These are phyloP conservation scores for Colletotrichum karsti DNA, from an alignment of 2,329 filamentous ascomycete species.

Conservation along the genomic window DNA sequence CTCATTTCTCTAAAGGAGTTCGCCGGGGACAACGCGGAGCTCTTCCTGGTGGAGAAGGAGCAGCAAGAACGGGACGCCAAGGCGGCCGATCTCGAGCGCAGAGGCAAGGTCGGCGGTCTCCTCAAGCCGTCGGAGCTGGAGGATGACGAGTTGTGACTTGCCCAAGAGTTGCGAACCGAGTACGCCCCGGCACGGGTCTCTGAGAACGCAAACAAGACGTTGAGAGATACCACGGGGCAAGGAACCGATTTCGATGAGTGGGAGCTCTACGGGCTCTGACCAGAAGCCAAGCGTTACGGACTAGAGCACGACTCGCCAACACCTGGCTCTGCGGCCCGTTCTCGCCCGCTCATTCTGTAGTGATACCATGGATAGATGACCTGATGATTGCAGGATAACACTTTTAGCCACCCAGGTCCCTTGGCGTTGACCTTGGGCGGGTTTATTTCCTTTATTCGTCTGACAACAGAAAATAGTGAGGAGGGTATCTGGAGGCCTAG, in stretches of 20 bases:
- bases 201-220: slow-evolving; percentile 33
- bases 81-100: slow-evolving; percentile 87
- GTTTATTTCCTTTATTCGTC: slow-evolving; percentile 27
- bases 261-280: slow-evolving; percentile 70
- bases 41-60: slow-evolving; percentile 94
- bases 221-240: slow-evolving; percentile 36
- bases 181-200: slow-evolving; percentile 52
- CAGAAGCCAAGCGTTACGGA: slow-evolving; percentile 28
- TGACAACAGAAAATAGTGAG: slow-evolving; percentile 26
- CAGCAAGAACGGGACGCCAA: slow-evolving; percentile 87
- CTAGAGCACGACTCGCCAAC: slow-evolving; percentile 26
- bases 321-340: slow-evolving; percentile 28
- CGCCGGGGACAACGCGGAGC: slow-evolving; percentile 90
- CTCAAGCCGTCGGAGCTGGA: slow-evolving; percentile 98
- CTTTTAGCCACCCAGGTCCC: slow-evolving; percentile 18
- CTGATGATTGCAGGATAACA: slow-evolving; percentile 30
- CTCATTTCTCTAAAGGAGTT: slow-evolving; percentile 98
- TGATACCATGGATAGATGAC: slow-evolving; percentile 31
- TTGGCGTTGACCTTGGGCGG: slow-evolving; percentile 16
- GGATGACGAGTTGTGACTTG: slow-evolving; percentile 89
- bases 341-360: slow-evolving; percentile 27
- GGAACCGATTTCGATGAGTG: slow-evolving; percentile 64
- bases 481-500: not conserved
- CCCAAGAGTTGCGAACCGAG: slow-evolving; percentile 72
- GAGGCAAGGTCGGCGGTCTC: slow-evolving; percentile 93